Conservation (phyloP, 257 asterid genomes). For the Penstemon newberryi region DNA sequence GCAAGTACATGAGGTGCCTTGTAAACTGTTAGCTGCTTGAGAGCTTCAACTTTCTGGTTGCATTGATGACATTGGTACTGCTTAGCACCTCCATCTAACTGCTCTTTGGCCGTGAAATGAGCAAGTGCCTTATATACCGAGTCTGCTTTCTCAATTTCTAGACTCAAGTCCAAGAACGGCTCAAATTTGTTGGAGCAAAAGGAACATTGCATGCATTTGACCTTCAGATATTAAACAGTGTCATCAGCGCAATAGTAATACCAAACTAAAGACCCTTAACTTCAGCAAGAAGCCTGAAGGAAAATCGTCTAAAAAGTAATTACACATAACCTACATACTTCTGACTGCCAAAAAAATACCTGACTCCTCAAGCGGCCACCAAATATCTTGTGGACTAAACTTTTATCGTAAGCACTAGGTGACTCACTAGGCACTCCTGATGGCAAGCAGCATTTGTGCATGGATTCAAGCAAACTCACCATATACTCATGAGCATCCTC, state of each 20-base stretch:
- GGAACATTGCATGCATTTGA: slow-evolving; percentile 94
- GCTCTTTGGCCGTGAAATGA: slow-evolving; percentile 87
- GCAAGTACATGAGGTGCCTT: slow-evolving; percentile 91
- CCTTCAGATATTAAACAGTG: slow-evolving; percentile 46
- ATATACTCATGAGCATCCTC: slow-evolving; percentile 99
- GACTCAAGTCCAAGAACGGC: slow-evolving; percentile 91
- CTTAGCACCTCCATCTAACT: slow-evolving; percentile 86
- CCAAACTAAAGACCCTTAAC: background rate
- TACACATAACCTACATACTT: slow-evolving; percentile 2
- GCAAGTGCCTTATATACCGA: slow-evolving; percentile 67
- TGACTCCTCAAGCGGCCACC: slow-evolving; percentile 94
- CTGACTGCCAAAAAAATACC: slow-evolving; percentile 43
- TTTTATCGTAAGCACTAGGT: slow-evolving; percentile 89
- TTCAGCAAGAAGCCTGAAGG: background rate
- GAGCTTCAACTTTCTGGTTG: slow-evolving; percentile 91
- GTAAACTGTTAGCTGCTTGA: slow-evolving; percentile 78
- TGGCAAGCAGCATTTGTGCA: slow-evolving; percentile 98
- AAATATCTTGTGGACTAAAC: slow-evolving; percentile 95
- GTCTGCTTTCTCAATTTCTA: slow-evolving; percentile 78
- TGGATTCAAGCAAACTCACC: slow-evolving; percentile 91
- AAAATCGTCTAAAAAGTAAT: background rate
- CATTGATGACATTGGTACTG: slow-evolving; percentile 93
- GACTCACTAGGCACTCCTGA: slow-evolving; percentile 96
- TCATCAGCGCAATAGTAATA: background rate
- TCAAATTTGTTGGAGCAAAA: slow-evolving; percentile 87